phyloP scores from a whole-genome alignment of 2,329 filamentous ascomycete genomes.

The Scytalidium lignicola region DNA sequence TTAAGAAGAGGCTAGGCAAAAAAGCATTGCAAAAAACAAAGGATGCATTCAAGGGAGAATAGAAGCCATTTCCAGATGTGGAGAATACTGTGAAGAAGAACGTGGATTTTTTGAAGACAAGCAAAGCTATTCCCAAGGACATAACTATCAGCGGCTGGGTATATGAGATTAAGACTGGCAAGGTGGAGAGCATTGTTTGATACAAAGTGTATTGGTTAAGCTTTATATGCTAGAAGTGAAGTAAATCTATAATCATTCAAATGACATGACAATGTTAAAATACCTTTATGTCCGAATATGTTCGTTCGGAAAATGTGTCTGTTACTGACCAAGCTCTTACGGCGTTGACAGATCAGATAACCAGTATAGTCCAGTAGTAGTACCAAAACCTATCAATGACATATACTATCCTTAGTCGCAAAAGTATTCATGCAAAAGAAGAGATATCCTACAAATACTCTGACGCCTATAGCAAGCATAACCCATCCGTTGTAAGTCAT shows the following conservation, averaged over 20 bases:
- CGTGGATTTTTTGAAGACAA: slow-evolving; percentile 55
- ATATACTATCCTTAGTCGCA: slow-evolving; percentile 81
- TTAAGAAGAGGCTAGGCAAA: slow-evolving; percentile 52
- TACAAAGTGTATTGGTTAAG: background rate
- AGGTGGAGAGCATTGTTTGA: slow-evolving; percentile 44
- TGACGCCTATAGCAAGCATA: slow-evolving; percentile 85
- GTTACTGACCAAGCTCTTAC: too few relatives aligned
- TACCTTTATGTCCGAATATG: background rate
- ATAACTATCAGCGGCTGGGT: slow-evolving; percentile 64
- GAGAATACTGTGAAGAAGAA: slow-evolving; percentile 62
- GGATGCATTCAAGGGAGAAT: background rate
- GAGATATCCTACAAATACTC: slow-evolving; percentile 84
- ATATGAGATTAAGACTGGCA: slow-evolving; percentile 73
- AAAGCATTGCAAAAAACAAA: slow-evolving; percentile 24
- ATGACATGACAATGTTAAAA: background rate
- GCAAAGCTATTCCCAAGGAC: slow-evolving; percentile 51
- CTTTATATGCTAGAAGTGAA: background rate
- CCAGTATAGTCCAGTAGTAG: too few relatives aligned
- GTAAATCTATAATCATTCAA: background rate
- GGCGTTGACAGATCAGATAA: too few relatives aligned
- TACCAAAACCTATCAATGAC: slow-evolving; percentile 56
- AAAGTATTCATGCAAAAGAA: slow-evolving; percentile 68
- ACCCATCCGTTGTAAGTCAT: slow-evolving; percentile 99
- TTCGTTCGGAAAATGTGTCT: background rate
- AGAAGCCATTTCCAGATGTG: slow-evolving; percentile 49